Conservation (phyloP, 306 rosid species). For the Cucumis melo region DNA sequence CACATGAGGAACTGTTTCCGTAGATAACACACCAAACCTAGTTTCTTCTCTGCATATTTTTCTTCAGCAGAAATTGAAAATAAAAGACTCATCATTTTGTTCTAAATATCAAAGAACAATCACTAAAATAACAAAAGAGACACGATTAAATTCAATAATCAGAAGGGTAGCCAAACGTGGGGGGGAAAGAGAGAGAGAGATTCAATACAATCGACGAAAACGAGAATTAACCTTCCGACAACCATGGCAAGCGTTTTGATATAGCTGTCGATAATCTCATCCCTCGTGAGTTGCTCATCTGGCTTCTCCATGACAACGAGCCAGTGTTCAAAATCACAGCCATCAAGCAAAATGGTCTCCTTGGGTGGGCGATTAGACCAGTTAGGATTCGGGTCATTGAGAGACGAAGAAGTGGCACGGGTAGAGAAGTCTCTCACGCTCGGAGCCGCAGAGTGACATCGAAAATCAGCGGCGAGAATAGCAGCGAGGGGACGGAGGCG, state of each 20-base stretch:
- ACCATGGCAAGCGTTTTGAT: conserved; percentile 63
- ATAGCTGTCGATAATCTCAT: conserved; percentile 62
- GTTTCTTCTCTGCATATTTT: neutral
- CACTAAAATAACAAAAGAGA: neutral
- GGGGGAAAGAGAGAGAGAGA: neutral
- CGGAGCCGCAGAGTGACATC: conserved; percentile 3
- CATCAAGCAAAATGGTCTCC: conserved; percentile 87
- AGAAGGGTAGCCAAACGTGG: neutral
- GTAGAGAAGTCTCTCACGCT: conserved; percentile 36
- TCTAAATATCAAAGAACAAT: neutral
- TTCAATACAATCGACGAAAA: neutral
- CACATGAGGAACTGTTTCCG: neutral
- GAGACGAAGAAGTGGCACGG: conserved; percentile 75
- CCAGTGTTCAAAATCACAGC: conserved; percentile 98
- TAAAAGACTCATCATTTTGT: neutral
- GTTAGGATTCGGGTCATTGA: conserved; percentile 81
- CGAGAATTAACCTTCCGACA: conserved; percentile 45
- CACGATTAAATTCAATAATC: neutral
- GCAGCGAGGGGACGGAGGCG: conserved; percentile 61
- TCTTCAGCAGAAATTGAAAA: neutral
- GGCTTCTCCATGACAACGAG: conserved; percentile 89
- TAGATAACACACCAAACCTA: no score
- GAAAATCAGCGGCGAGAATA: conserved; percentile 8
- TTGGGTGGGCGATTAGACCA: conserved; percentile 95
- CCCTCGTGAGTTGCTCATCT: conserved; percentile 51